These are phyloP conservation scores for Neurospora pannonica DNA, from an alignment of 495 filamentous ascomycete genomes.

Conservation along the genomic window DNA sequence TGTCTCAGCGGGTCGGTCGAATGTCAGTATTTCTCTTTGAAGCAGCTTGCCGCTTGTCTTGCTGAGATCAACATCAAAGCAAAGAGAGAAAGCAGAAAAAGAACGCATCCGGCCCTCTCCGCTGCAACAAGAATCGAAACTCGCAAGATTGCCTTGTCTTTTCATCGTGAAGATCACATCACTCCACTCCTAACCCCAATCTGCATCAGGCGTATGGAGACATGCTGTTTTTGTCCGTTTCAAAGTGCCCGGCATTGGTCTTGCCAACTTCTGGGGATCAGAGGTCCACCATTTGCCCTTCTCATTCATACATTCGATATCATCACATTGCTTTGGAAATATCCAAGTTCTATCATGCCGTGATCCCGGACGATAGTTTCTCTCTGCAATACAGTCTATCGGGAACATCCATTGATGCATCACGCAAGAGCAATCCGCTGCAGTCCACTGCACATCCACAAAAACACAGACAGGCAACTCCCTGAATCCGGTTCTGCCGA, in stretches of 20 bases:
- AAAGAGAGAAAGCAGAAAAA: neutral
- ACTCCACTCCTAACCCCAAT: neutral
- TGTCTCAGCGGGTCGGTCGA: neutral
- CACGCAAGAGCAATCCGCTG: neutral
- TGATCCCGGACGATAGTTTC: neutral
- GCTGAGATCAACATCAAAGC: neutral
- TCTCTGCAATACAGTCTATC: neutral
- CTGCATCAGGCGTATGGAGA: neutral
- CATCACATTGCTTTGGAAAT: neutral
- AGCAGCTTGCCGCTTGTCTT: neutral
- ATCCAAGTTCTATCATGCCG: neutral
- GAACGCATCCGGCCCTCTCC: neutral
- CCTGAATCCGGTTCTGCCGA: neutral
- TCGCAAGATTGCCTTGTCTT: neutral
- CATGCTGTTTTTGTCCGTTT: neutral
- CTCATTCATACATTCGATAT: neutral
- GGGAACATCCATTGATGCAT: neutral
- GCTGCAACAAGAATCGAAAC: neutral
- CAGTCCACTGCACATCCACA: neutral
- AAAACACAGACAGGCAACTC: neutral
- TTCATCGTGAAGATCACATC: neutral
- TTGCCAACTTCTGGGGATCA: neutral
- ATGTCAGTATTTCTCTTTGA: neutral
- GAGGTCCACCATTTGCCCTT: neutral
- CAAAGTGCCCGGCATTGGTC: neutral